A percentile compares a stretch with the other conserved stretches of the same genome.
Conservation (phyloP, 192 early-diverging fungal genomes). For the Podila horticola region DNA sequence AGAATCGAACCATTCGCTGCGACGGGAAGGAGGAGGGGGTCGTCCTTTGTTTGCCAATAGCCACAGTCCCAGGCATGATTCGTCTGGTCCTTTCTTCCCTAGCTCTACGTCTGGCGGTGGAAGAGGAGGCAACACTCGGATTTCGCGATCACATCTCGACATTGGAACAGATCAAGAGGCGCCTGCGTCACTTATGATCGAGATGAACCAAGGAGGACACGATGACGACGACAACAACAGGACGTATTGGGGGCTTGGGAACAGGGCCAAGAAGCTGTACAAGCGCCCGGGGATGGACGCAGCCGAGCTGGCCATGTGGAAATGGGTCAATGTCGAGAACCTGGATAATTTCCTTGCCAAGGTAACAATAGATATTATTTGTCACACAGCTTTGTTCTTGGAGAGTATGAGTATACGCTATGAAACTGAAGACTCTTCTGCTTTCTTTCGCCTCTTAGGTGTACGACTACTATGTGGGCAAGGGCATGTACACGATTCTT, state of each 20-base stretch:
- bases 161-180: constrained; percentile 62
- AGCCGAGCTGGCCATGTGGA: constrained; percentile 74
- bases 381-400: not conserved
- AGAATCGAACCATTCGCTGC: not conserved
- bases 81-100: not conserved
- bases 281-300: constrained; percentile 56
- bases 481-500: constrained; percentile 87
- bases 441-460: constrained; percentile 50
- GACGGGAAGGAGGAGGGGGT: no score
- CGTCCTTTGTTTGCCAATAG: not conserved
- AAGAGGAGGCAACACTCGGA: not conserved
- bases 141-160: constrained; percentile 13
- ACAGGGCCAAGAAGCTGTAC: constrained; percentile 25
- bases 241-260: constrained; percentile 29
- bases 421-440: not conserved
- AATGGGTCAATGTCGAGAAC: constrained; percentile 88
- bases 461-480: constrained; percentile 90
- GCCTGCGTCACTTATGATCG: constrained; percentile 71
- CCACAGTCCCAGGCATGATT: not conserved
- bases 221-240: constrained; percentile 24
- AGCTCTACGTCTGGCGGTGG: not conserved
- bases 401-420: no score
- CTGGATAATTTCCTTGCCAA: constrained; percentile 82
- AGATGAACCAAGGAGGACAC: constrained; percentile 56
- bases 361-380: constrained; percentile 9